A percentile compares a stretch with the other conserved stretches of the same genome.
Conservation (phyloP, 768 basidiomycete genomes). For the Suillus alpinus region DNA sequence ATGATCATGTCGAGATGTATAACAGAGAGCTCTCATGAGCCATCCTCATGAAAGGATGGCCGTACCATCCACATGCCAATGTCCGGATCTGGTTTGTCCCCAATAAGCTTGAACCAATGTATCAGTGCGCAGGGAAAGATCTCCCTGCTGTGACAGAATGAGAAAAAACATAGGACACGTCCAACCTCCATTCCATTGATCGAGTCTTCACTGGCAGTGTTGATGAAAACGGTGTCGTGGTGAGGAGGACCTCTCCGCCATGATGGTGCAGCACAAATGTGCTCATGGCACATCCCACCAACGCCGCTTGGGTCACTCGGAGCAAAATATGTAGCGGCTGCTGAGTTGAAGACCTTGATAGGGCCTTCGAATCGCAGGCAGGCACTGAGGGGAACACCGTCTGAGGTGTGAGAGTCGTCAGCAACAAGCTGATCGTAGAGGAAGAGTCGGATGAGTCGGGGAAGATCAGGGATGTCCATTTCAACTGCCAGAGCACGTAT, state of each 20-base stretch:
- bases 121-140: slow-evolving; percentile 9
- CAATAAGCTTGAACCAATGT: slow-evolving; percentile 4
- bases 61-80: slow-evolving; percentile 11
- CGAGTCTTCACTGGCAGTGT: neutral
- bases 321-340: neutral
- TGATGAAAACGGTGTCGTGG: neutral
- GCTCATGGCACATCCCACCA: neutral
- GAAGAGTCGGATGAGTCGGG: neutral
- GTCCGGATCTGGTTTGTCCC: neutral
- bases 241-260: neutral
- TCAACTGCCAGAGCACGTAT: neutral
- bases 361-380: neutral
- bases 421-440: neutral
- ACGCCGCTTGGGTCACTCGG: neutral
- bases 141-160: neutral
- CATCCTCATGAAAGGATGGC: slow-evolving; percentile 6
- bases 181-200: slow-evolving; percentile 4
- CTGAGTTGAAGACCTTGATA: neutral
- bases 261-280: neutral
- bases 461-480: neutral
- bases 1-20: slow-evolving; percentile 8
- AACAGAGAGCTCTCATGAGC: neutral
- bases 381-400: neutral
- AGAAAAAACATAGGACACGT: slow-evolving; percentile 7
- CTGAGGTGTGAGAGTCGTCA: neutral